Evolutionary conservation across 2,329 filamentous ascomycete species (phyloP).

Genomic region (Colletotrichum sp.): DNA sequence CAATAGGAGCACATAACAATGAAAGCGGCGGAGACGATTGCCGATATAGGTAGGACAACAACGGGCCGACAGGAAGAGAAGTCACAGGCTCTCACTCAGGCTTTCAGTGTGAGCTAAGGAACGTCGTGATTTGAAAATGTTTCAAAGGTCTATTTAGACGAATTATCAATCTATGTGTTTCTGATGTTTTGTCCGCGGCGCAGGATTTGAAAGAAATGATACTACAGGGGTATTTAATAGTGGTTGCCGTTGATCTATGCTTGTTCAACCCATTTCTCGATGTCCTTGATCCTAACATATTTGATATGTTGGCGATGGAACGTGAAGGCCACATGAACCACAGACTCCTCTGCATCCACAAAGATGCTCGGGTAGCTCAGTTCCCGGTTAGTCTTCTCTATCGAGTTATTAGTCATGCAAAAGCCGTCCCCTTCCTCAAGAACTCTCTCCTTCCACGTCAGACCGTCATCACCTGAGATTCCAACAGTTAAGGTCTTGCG

Average conservation of each 20-base stretch:
- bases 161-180: not conserved
- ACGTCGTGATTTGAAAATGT: too few species aligned
- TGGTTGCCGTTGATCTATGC: not conserved
- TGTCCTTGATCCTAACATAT: slow-evolving; percentile 35
- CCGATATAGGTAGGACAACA: too few species aligned
- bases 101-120: too few species aligned
- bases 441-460: slow-evolving; percentile 41
- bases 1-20: not conserved
- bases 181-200: not conserved
- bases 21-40: not conserved
- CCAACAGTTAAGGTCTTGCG: slow-evolving; percentile 38
- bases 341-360: slow-evolving; percentile 25
- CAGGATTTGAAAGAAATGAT: not conserved
- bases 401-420: slow-evolving; percentile 50
- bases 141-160: too few species aligned
- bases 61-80: too few species aligned
- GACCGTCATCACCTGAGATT: slow-evolving; percentile 38
- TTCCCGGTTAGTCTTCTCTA: slow-evolving; percentile 44
- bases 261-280: slow-evolving; percentile 27
- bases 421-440: slow-evolving; percentile 50
- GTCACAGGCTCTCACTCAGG: too few species aligned
- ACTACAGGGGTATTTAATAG: not conserved
- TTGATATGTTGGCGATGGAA: slow-evolving; percentile 48
- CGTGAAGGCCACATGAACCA: slow-evolving; percentile 44
- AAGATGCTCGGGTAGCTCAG: slow-evolving; percentile 48